Evolutionary conservation across 495 filamentous ascomycete species (phyloP), one percentile per base, ranked within the genome.

Genomic region (Xylaria intraflava): DNA sequence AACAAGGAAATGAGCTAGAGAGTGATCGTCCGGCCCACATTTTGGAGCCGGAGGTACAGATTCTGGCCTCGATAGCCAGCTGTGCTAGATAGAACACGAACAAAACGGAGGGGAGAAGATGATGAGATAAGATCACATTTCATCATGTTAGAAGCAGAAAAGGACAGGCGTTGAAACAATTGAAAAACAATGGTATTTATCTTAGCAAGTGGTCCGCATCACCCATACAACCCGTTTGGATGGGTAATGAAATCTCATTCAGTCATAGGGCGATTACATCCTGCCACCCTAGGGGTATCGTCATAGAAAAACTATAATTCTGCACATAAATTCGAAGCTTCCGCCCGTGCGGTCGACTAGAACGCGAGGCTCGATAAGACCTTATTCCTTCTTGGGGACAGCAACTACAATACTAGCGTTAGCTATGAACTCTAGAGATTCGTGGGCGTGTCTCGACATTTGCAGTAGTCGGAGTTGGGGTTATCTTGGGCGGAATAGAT

Each of bases 361-460:
- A 46, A 30, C 43, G 51, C 31, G 22, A 6, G 51, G 16, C 33
- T 46, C 51, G 40, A 12, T 17, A 58, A 46, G 23, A 42, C 60
- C 58, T 66, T 66, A 66, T 58, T 59, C 61, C 61, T 62, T 61
- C 53, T 59, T 59, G 38, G 51, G 58, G 23, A 62, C 46, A 24
- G 52, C 52, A 6, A 55, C 52, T 55, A 24, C 14, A 1, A 11
- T 11, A 24, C 46, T 40, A 53, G 51, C 24, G 11, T 17, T 6
- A 1, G n/a, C 16, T 31, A 3, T 20, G 14, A 38, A 5, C 14
- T 35, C 17, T 16, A 10, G 23, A 27, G 26, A 10, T 23, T 23
- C 6, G n/a, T n/a, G n/a, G 27, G 17, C n/a, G 24, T 46, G 10
- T 23, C n/a, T 23, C 16, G 6, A 22, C 2, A n/a, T 31, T 33